Evolutionary conservation across 768 basidiomycete species (phyloP), one percentile per base, ranked within the genome.

Genomic region (Vararia minispora): DNA sequence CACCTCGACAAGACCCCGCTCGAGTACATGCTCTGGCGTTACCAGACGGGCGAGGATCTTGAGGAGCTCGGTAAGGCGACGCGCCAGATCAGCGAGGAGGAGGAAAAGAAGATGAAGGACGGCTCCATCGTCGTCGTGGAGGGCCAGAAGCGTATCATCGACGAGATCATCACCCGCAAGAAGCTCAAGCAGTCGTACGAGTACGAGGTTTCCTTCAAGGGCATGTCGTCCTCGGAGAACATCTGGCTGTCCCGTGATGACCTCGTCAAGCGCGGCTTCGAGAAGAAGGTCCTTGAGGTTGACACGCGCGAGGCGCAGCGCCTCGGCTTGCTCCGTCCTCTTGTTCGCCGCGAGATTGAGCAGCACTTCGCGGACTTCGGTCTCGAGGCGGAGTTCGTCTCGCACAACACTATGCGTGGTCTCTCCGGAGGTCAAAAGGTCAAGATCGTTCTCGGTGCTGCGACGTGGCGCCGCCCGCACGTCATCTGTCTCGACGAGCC

Each of bases 151-250:
- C 74, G 92, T 52, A 53, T 77, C 55, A 97, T 97, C 52, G 92
- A 97, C 38, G 92, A 97, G 73, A 81, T 97, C 55, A 55, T 76
- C 49, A 47, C 70, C 40, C 82, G 92, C 59, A 95, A 94, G 83
- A 97, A 97, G 72, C 75, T 95, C 65, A 97, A 97, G 78, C 92
- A 97, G 69, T 92, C 89, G 13, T 97, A 95, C 66, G 92, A 97
- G 71, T 97, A 97, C 57, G 92, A 95, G 66, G 79, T 92, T 16
- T 88, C 91, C 43, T 86, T 97, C 79, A 95, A 95, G 74, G 77
- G 68, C 40, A 69, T 97, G 54, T 84, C 79, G 45, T 97, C 95
- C 37, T 91, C 92, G 20, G 94, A 98, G 78, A 97, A 97, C 77
- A 74, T 94, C 62, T 97, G 92, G 92, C 46, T 97, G 43, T 74